Conservation (phyloP, 2,329 filamentous ascomycete species). For the Aspergillus arachidicola region DNA sequence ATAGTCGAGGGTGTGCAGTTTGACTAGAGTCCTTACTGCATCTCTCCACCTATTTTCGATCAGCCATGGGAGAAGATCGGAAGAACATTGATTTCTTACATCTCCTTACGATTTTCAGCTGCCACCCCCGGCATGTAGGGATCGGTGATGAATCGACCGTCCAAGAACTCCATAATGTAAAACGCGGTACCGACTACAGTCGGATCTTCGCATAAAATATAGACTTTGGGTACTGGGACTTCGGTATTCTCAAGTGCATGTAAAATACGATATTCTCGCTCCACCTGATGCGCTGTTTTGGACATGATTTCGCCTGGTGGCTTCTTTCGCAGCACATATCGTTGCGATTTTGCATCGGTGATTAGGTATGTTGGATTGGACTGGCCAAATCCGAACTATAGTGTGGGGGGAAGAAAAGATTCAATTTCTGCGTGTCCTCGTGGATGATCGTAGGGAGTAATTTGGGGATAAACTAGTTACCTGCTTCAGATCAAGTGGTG, state of each 20-base stretch:
- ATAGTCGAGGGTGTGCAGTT: conserved; percentile 4
- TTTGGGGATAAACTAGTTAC: neutral
- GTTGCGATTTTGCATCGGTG: neutral
- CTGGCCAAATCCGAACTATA: conserved; percentile 1
- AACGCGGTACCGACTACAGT: conserved; percentile 2
- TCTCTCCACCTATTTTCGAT: conserved; percentile 1
- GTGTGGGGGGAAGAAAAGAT: neutral
- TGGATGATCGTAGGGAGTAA: neutral
- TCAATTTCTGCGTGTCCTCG: neutral
- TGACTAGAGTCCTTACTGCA: neutral
- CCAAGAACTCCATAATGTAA: conserved; percentile 12
- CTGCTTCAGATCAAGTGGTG: neutral
- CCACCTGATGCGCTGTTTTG: neutral
- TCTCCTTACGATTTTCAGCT: neutral
- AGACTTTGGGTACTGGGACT: neutral
- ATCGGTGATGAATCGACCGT: conserved; percentile 1
- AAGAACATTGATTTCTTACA: neutral
- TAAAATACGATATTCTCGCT: neutral
- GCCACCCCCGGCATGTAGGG: neutral
- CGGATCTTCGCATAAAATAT: neutral
- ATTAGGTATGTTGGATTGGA: neutral
- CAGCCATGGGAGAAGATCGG: neutral
- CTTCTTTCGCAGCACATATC: neutral
- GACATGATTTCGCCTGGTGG: neutral
- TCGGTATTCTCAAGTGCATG: neutral